Percentiles rank a stretch among this genome's conserved stretches.
These are phyloP conservation scores for Fonsecaea nubica DNA, from an alignment of 2,329 filamentous ascomycete genomes.

Conservation along the genomic window DNA sequence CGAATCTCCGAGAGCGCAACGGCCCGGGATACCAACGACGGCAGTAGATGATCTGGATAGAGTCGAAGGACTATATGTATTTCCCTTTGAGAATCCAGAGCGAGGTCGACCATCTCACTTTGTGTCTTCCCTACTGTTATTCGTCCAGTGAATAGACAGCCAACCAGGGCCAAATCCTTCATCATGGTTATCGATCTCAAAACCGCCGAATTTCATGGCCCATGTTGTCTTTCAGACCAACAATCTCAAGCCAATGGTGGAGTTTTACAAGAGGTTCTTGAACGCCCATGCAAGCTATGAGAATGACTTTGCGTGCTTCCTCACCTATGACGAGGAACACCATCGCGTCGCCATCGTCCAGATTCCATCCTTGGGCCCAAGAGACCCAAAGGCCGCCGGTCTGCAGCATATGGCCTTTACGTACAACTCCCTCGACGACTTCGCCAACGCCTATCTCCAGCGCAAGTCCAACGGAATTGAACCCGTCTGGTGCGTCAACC, in stretches of 20 bases:
- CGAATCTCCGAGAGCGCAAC: not conserved
- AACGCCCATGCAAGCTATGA: constrained; percentile 5
- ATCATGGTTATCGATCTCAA: constrained; percentile 6
- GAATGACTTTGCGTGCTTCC: constrained; percentile 14
- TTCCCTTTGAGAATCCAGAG: not conserved
- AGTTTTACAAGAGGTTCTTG: constrained; percentile 20
- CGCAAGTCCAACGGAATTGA: constrained; percentile 18
- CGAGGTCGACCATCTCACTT: not conserved
- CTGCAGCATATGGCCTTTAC: constrained; percentile 20
- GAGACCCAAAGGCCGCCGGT: not conserved
- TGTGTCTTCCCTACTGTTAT: not conserved
- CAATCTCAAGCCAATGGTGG: constrained; percentile 17
- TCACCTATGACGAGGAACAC: constrained; percentile 22
- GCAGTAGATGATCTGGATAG: not conserved
- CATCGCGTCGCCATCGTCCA: constrained; percentile 54
- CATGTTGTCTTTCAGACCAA: constrained; percentile 30
- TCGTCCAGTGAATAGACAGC: not conserved
- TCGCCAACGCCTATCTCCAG: constrained; percentile 49
- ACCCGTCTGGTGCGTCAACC: constrained; percentile 56
- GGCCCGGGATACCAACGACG: not conserved
- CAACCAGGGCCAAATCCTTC: not conserved
- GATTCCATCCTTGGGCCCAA: constrained; percentile 37
- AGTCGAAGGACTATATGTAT: constrained; percentile 4
- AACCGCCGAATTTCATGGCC: constrained; percentile 12
- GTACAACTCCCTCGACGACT: not conserved